Base-by-base conservation (phyloP, 176 grass and related monocot genomes). In the Panicum miliaceum region DNA sequence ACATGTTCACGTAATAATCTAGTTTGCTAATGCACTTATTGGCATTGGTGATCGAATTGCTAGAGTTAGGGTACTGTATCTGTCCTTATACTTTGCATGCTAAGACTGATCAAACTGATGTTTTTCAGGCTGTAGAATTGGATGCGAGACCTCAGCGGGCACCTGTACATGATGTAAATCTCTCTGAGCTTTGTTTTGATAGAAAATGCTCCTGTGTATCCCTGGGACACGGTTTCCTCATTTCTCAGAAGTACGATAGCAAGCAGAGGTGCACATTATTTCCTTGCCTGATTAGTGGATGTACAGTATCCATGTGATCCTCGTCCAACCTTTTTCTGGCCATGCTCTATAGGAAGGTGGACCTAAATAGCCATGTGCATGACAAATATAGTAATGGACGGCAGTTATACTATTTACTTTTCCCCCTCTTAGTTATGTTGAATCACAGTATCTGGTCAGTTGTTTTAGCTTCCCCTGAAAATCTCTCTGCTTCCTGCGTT, bases 1-100 rank as follows among this genome's bases (percentile, higher is more conserved):
- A 90, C 46, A 83, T 92, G 83, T 94, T 97, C 82, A 84, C 83
- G 90, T 94, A 87, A 78, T 23, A 40, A 6, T 25, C 12, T 52
- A 19, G 26, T n/a, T 56, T 54, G 3, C 32, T 64, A 18, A 14
- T 77, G 11, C 62, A n/a, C 62, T 43, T 77, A 57, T 25, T 37
- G 12, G 29, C 34, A 58, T 37, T 43, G 4, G 1, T 20, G 35
- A 67, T 34, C 29, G 22, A 54, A 42, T 11, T 76, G 19, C 7
- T 71, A 23, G 6, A 68, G 7, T 58, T 58, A 2, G 38, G 23
- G 16, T 57, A 27, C 8, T 76, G 7, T 32, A 19, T 18, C 42
- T 56, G 67, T 6, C 27, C 35, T 46, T 32, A 46, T 61, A 67
- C 18, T 68, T 58, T 23, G 18, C 27, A 6, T 43, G 36, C 75